Conservation (phyloP, 2,329 filamentous ascomycete genomes). For the Amauroascus niger region DNA sequence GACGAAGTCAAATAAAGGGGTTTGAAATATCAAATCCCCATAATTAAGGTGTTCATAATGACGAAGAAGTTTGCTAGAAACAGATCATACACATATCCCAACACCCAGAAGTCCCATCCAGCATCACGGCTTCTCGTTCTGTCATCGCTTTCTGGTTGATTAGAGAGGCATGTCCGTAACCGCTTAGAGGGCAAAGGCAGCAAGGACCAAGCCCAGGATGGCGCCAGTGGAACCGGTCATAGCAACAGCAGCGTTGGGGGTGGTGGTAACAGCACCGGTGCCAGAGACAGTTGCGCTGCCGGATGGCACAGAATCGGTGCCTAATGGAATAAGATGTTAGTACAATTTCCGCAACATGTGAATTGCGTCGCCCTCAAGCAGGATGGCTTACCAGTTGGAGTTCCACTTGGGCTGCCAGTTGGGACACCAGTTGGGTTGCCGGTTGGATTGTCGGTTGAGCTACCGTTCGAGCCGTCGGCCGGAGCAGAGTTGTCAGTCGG, state of each 20-base stretch:
- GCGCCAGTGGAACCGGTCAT: constrained; percentile 29
- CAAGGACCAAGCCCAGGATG: constrained; percentile 29
- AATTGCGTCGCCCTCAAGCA: neutral
- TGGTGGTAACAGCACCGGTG: constrained; percentile 17
- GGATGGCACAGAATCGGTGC: constrained; percentile 6
- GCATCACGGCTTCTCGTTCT: constrained; percentile 6
- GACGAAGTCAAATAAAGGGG: neutral
- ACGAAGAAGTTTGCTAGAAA: neutral
- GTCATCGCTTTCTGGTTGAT: constrained; percentile 3
- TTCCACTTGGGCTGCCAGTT: neutral
- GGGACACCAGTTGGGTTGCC: neutral
- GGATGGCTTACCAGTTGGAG: constrained; percentile 6
- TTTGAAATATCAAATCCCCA: neutral
- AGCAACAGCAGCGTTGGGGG: constrained; percentile 24
- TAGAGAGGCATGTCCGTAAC: neutral
- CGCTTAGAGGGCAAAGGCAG: constrained; percentile 31
- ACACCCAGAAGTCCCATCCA: constrained; percentile 3
- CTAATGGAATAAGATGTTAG: neutral
- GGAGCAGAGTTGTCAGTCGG: constrained; percentile 12
- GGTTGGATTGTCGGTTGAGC: too few species aligned
- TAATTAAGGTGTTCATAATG: constrained; percentile 4
- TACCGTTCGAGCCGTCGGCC: constrained; percentile 16
- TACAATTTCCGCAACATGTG: neutral
- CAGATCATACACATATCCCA: constrained; percentile 6
- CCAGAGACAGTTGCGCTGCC: constrained; percentile 13